These are phyloP conservation scores for Talaromyces sp. DNA, from an alignment of 2,329 filamentous ascomycete genomes.

Conservation along the genomic window DNA sequence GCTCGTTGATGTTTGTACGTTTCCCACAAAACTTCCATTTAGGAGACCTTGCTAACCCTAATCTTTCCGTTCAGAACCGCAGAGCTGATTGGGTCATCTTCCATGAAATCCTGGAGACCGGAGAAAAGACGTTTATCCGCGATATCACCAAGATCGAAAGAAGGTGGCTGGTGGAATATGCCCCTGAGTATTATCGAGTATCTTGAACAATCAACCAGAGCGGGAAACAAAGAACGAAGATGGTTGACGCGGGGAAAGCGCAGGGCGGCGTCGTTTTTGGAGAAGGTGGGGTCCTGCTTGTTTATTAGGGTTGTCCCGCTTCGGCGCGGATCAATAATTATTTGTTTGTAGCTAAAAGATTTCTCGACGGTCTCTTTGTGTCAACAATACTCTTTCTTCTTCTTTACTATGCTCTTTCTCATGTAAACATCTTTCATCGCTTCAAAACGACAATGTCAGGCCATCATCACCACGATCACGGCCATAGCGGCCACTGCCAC, in stretches of 20 bases:
- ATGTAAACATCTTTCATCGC: not conserved
- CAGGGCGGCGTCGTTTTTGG: not conserved
- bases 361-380: not conserved
- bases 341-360: slow-evolving; percentile 6
- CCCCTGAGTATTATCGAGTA: slow-evolving; percentile 75
- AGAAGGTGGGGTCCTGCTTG: not conserved
- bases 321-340: no score
- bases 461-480: slow-evolving; percentile 39
- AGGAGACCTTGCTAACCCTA: slow-evolving; percentile 20
- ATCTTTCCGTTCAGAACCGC: slow-evolving; percentile 59
- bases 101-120: slow-evolving; percentile 86
- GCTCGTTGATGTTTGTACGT: slow-evolving; percentile 79
- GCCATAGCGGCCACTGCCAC: slow-evolving; percentile 49
- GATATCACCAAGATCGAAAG: slow-evolving; percentile 94
- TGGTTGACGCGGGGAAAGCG: slow-evolving; percentile 5
- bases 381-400: not conserved
- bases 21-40: not conserved
- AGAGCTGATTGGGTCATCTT: slow-evolving; percentile 98
- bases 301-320: not conserved
- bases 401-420: not conserved
- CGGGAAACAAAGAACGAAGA: not conserved
- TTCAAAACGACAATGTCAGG: slow-evolving; percentile 31
- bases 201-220: slow-evolving; percentile 25
- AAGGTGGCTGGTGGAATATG: slow-evolving; percentile 87
- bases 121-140: slow-evolving; percentile 82